Conservation (phyloP, 352 stramenopile species). For the Pythium apleroticum region DNA sequence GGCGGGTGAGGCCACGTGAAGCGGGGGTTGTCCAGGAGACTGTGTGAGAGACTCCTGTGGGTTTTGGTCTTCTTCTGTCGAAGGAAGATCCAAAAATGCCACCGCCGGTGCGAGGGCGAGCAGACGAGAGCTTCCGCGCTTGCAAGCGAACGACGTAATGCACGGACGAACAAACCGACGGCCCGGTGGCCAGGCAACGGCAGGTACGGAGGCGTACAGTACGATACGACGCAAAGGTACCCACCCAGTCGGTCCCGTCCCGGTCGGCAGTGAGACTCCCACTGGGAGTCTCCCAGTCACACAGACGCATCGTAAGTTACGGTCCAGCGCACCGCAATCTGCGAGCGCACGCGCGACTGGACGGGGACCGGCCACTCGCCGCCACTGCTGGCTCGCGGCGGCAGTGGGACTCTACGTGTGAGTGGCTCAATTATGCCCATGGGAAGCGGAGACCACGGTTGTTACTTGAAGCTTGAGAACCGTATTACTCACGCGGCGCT, state of each 20-base stretch:
- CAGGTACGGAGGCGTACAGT: background rate
- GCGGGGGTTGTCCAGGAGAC: background rate
- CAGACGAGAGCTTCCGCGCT: background rate
- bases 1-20: constrained; percentile 2
- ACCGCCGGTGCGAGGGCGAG: background rate
- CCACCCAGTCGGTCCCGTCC: background rate
- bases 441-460: background rate
- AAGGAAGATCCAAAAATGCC: constrained; percentile 10
- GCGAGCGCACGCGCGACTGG: background rate
- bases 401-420: background rate
- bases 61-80: background rate
- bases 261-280: background rate
- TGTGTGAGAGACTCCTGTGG: constrained; percentile 2
- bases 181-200: background rate
- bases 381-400: background rate
- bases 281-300: too few relatives aligned
- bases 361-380: background rate
- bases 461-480: background rate
- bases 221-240: background rate
- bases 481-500: background rate
- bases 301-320: constrained; percentile 4
- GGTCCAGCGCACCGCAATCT: constrained; percentile 2
- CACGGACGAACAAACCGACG: background rate
- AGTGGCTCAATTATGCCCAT: background rate
- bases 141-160: background rate